phyloP scores from a whole-genome alignment of 2,329 filamentous ascomycete species.

The Gliomastix tumulicola region DNA sequence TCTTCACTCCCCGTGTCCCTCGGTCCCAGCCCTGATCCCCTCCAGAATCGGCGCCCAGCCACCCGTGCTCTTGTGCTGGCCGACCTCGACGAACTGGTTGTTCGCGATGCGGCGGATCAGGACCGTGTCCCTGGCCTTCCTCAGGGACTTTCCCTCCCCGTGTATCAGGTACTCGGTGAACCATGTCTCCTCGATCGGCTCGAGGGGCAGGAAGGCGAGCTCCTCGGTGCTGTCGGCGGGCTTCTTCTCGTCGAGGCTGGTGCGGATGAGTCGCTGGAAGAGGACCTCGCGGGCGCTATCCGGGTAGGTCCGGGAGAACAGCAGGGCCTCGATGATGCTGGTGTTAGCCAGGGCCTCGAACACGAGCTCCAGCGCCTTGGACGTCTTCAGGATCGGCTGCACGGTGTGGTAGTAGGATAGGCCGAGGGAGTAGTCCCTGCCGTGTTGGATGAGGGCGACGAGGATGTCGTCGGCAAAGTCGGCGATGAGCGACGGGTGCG shows the following conservation, averaged over 20 bases:
- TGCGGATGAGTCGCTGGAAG: slow-evolving; percentile 58
- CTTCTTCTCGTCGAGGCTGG: slow-evolving; percentile 39
- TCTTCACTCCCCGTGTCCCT: slow-evolving; percentile 15
- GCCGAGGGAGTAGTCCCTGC: slow-evolving; percentile 56
- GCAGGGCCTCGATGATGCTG: slow-evolving; percentile 66
- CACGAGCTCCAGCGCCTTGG: slow-evolving; percentile 56
- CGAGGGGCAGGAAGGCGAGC: slow-evolving; percentile 67
- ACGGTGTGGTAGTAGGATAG: slow-evolving; percentile 75
- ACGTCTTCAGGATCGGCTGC: slow-evolving; percentile 62
- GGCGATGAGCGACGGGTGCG: slow-evolving; percentile 70
- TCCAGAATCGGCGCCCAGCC: slow-evolving; percentile 44
- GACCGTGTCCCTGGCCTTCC: slow-evolving; percentile 64
- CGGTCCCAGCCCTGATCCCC: slow-evolving; percentile 39
- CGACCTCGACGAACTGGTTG: slow-evolving; percentile 46
- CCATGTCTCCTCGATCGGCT: slow-evolving; percentile 63
- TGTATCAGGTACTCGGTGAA: slow-evolving; percentile 61
- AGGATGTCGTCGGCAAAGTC: slow-evolving; percentile 83
- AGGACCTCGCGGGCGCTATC: slow-evolving; percentile 54
- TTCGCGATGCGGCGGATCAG: slow-evolving; percentile 67
- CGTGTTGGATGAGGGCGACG: slow-evolving; percentile 55
- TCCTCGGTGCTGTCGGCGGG: slow-evolving; percentile 49
- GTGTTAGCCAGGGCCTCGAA: slow-evolving; percentile 62
- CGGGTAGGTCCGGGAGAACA: slow-evolving; percentile 62
- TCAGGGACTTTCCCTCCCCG: slow-evolving; percentile 57
- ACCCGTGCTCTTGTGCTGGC: slow-evolving; percentile 33